Conservation (phyloP, 306 rosid genomes). For the Vachellia pachyceras region DNA sequence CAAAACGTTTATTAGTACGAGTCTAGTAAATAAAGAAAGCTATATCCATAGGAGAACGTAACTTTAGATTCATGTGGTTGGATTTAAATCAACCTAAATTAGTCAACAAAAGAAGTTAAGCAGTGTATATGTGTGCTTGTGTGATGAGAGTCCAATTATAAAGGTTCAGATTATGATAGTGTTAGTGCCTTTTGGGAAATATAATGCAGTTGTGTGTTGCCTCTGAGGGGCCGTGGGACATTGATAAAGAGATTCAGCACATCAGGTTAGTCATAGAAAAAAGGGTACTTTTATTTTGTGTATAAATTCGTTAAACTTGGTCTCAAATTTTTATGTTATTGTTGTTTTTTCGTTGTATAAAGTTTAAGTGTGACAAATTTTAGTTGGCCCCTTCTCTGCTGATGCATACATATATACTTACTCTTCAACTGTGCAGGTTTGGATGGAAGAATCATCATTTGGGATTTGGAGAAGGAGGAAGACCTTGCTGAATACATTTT, state of each 20-base stretch:
- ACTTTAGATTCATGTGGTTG: too few species aligned
- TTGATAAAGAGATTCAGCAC: conserved; percentile 83
- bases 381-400: conserved; percentile 13
- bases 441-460: conserved; percentile 84
- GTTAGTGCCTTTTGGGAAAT: conserved; percentile 15
- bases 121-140: neutral
- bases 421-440: conserved; percentile 57
- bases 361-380: neutral
- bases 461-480: conserved; percentile 88
- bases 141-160: neutral
- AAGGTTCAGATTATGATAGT: conserved; percentile 25
- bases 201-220: conserved; percentile 73
- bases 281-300: conserved; percentile 1
- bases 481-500: conserved; percentile 59
- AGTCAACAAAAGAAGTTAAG: neutral
- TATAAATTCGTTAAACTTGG: neutral
- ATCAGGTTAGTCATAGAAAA: conserved; percentile 65
- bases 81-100: too few species aligned
- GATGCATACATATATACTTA: neutral
- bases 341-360: conserved; percentile 5
- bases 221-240: conserved; percentile 58
- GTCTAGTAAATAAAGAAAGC: too few species aligned
- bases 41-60: too few species aligned
- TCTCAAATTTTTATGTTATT: conserved; percentile 1
- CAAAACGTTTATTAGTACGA: too few species aligned